Base-by-base conservation (phyloP, 2,329 filamentous ascomycete species). In the Cladorrhinum sp. region DNA sequence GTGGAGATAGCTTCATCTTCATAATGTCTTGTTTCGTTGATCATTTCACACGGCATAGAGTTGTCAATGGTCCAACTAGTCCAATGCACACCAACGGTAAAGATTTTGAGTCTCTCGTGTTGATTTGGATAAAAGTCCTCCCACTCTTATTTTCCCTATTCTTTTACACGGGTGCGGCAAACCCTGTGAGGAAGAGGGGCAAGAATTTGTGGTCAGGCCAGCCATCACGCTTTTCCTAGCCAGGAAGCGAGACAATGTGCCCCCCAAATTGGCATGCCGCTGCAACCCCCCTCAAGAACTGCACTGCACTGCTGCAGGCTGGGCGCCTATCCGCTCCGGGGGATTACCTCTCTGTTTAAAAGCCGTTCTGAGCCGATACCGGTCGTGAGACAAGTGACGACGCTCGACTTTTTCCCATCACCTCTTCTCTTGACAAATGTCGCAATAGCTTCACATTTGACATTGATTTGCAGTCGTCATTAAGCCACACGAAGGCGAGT, bases 251-350 rank as follows among this genome's bases (percentile, higher is more conserved):
- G 22, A 25, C 53, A 18, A 49, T 38, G 6, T 18, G 41, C 38
- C 36, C 52, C 38, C 53, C 53, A 48, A 56, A 49, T 56, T 25
- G 53, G 53, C 36, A 56, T 56, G 22, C 53, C 53, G 53, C 22
- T 48, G 53, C 53, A 49, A 38, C 38, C 36, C 52, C 25, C 51
- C 25, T 36, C 29, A n/a, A 36, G 22, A n/a, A 36, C 38, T 56
- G 16, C 41, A 18, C 32, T 36, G 32, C 32, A 36, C 32, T 36
- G 53, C 38, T 45, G 53, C 24, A 48, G n/a, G 25, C 27, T 53
- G n/a, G 50, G 25, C 25, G 50, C 25, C 12, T 27, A 24, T 22
- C 9, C 53, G 38, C 38, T 22, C 45, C 20, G 41, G 23, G 5
- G 41, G 32, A 56, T 13, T 27, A 36, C 18, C 7, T n/a, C 13